Evolutionary conservation across 169 alveolate genomes (phyloP).

Genomic region (Nephromyces sp.): DNA sequence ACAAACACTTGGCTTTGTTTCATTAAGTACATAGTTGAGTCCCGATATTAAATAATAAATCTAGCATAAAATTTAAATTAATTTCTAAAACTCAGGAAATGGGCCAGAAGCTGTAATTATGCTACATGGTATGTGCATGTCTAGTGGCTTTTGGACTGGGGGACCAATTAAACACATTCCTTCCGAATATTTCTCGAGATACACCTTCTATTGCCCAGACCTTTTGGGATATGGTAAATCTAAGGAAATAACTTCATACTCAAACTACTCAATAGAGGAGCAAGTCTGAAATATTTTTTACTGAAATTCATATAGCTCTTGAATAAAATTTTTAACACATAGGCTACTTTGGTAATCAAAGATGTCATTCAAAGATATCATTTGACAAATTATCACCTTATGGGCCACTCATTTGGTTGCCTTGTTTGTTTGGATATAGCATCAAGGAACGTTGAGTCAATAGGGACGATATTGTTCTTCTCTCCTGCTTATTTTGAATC

Average conservation of each 20-base stretch:
- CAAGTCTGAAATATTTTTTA: slow-evolving; percentile 1
- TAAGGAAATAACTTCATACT: neutral
- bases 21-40: no score
- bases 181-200: neutral
- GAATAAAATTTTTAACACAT: neutral
- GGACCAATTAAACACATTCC: neutral
- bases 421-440: neutral
- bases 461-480: neutral
- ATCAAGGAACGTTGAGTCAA: neutral
- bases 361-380: neutral
- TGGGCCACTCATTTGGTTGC: slow-evolving; percentile 8
- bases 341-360: neutral
- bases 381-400: neutral
- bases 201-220: slow-evolving; percentile 11
- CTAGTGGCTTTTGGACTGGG: neutral
- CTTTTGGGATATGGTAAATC: slow-evolving; percentile 2
- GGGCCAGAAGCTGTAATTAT: neutral
- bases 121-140: slow-evolving; percentile 4
- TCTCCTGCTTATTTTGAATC: slow-evolving; percentile 1
- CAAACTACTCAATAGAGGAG: slow-evolving; percentile 3
- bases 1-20: no score
- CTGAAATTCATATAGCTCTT: neutral
- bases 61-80: no score
- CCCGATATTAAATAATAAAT: no score
- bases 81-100: no score